Base-by-base conservation (phyloP, 345 rosid genomes). In the Diplotaxis tenuifolia region DNA sequence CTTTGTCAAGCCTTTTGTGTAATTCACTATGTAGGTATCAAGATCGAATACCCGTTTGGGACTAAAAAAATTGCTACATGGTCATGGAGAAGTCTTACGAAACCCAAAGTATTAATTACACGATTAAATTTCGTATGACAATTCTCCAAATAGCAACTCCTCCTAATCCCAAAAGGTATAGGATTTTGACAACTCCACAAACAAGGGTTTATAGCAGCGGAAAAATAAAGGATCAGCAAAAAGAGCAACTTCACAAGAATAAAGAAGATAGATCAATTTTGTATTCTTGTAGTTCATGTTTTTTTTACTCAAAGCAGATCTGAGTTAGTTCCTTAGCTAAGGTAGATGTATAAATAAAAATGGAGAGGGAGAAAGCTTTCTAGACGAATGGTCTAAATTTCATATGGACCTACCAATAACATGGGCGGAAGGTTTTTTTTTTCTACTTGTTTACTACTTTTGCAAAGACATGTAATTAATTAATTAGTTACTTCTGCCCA, bases 131-230 rank as follows among this genome's bases (percentile, higher is more conserved):
- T 29, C 61, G 36, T 69, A 80, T 3, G 6, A 14, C 11, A n/a
- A n/a, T 12, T 15, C 3, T 67, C 23, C 3, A 29, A 36, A 75
- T 66, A 78, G 38, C 87, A 81, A n/a, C 4, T 77, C 0, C 32
- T 29, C 0, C 60, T 19, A 1, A 58, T 64, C 9, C 90, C 84
- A 20, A 86, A 84, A 11, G 87, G 86, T 45, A 54, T 2, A 78
- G 82, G 58, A 82, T 75, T 49, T 7, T 7, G 8, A 83, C 23
- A 19, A 67, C 57, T 22, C 86, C 86, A 29, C 83, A 85, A 0
- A 74, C 82, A 84, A 14, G 42, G 1, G 8, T 5, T 34, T 42
- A 62, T 59, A 34, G 36, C 23, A 38, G 57, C 12, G 23, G 68
- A 28, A 23, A 42, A 49, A 60, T 50, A 9, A 67, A 59, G 3